Evolutionary conservation across 495 filamentous ascomycete species (phyloP).

Genomic region (Pyronema domesticum): DNA sequence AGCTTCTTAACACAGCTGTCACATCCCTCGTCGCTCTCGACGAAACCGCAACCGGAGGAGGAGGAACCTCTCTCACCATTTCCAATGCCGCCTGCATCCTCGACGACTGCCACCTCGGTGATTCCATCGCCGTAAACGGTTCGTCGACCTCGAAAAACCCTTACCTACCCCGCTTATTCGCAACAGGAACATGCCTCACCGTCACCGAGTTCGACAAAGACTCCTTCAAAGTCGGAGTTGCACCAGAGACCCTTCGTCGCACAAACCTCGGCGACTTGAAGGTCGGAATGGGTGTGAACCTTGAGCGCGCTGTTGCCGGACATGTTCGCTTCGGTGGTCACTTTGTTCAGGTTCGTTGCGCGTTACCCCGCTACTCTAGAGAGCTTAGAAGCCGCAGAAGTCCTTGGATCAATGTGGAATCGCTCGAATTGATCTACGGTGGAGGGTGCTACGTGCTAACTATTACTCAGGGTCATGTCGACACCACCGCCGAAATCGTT

Average conservation of each 20-base stretch:
- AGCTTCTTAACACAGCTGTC: constrained; percentile 41
- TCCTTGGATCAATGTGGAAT: not conserved
- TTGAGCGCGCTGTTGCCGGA: constrained; percentile 79
- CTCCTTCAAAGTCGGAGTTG: constrained; percentile 82
- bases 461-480: constrained; percentile 67
- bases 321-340: constrained; percentile 80
- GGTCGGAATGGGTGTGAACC: constrained; percentile 43
- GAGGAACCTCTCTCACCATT: constrained; percentile 69
- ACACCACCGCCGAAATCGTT: constrained; percentile 61
- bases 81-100: constrained; percentile 56
- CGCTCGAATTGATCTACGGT: not conserved
- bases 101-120: constrained; percentile 64
- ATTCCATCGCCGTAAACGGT: constrained; percentile 88
- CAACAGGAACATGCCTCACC: constrained; percentile 67
- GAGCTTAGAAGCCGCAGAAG: too few relatives aligned
- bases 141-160: constrained; percentile 16
- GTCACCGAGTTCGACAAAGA: constrained; percentile 40
- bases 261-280: constrained; percentile 60
- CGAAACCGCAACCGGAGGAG: constrained; percentile 45
- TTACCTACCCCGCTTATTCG: not conserved
- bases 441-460: constrained; percentile 9
- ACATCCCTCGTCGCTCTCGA: constrained; percentile 63
- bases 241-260: constrained; percentile 87
- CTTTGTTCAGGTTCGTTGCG: constrained; percentile 31
- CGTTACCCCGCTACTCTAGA: not conserved